Base-by-base conservation (phyloP, 2,329 filamentous ascomycete genomes). In the Claviceps quebecensis region DNA sequence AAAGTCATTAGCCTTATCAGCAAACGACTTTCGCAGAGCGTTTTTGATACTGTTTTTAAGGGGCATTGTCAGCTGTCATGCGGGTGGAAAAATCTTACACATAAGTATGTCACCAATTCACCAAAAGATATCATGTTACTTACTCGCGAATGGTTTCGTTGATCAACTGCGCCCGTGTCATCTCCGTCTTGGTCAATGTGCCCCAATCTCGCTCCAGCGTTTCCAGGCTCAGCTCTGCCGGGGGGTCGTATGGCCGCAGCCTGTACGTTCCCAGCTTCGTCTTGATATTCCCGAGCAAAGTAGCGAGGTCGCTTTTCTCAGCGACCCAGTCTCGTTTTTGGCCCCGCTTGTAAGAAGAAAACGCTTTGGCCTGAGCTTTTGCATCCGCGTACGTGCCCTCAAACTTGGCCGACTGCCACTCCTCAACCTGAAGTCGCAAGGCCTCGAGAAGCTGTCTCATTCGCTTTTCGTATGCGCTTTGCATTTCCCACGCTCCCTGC, bases 401-500 rank as follows among this genome's bases (percentile, higher is more conserved):
- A 61, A 97, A 97, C 23, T 75, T 82, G 11, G 91, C 80, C 46
- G 80, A 77, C 57, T 84, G 77, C 93, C 93, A 98, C 53, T 75
- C 67, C 51, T 84, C 75, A 47, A 83, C 76, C 67, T 95, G 89
- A 56, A 77, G 76, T 26, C 76, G 74, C 59, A 97, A 88, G 56
- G 82, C 76, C 58, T 80, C 76, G 56, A 97, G 73, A 41, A 98
- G 75, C 58, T 83, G 87, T 53, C 81, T 80, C 87, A 97, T 95
- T 54, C 93, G 81, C 62, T 85, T 78, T 73, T 98, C 93, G 65
- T 91, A 98, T 34, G 86, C 87, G 64, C 88, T 95, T 69, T 98
- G 90, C 93, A 98, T 98, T 69, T 96, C 91, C 93, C 93, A 98
- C 8, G 93, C 91, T 22, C 93, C 93, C 65, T 96, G 89, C 93